Base-by-base conservation (phyloP, 306 rosid genomes). In the Luffa acutangula region DNA sequence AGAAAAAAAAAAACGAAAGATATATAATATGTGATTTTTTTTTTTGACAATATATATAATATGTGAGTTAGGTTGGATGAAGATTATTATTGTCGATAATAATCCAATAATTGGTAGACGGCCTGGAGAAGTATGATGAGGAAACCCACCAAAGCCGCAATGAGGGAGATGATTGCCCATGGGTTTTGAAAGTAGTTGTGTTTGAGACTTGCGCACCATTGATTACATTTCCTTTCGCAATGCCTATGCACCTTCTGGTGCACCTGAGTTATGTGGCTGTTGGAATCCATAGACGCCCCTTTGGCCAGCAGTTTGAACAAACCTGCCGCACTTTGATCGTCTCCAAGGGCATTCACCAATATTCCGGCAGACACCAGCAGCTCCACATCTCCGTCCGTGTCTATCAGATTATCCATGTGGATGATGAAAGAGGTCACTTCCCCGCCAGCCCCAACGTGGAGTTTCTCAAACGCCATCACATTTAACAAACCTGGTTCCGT, bases 361-460 rank as follows among this genome's bases (percentile, higher is more conserved):
- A 90, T 87, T 60, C 84, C 86, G 12, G 4, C 75, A 0, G 86
- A 49, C 0, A 79, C 79, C 4, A 85, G 63, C 11, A 84, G 78
- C 15, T 75, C 80, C 11, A 86, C 91, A 25, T 91, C 91, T 41
- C 4, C n/a, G 1, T 48, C 84, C 10, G 12, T 67, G 80, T 87
- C 90, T 5, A 91, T 85, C 43, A 89, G 80, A 1, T 71, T 86
- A 72, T 86, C 88, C 84, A 90, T 87, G 80, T 89, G 84, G 83
- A 77, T 75, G 0, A 86, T 13, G 49, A 81, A 87, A 2, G 86
- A 80, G 2, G 85, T 84, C 12, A 85, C 81, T 76, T 85, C 84
- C 4, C 81, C 82, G 12, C 84, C 89, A 2, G 85, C 88, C 60
- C 87, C 90, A 0, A 81, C 83, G 2, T 87, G 92, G 36, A 87